phyloP scores from a whole-genome alignment of 1,284 basidiomycete genomes.

The Boletellus sp. region DNA sequence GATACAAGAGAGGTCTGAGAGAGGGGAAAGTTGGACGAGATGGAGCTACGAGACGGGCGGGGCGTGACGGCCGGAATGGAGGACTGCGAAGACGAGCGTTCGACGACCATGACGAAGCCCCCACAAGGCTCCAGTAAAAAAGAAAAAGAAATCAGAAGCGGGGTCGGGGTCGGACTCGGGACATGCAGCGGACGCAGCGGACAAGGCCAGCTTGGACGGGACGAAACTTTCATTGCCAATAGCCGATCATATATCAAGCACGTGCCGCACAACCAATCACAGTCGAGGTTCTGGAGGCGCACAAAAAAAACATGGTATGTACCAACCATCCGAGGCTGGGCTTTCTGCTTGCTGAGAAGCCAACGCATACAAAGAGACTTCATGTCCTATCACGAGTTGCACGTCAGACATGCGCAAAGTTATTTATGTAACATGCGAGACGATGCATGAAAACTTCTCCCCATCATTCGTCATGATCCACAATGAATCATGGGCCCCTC shows the following conservation, averaged over 20 bases:
- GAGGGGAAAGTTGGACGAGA: conserved; percentile 26
- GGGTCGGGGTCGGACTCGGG: conserved; percentile 1
- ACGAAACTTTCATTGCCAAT: conserved; percentile 28
- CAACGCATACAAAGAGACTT: too few species aligned
- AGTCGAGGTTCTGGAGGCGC: not conserved
- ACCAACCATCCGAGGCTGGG: too few species aligned
- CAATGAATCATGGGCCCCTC: too few species aligned
- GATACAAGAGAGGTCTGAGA: conserved; percentile 27
- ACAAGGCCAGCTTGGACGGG: conserved; percentile 30
- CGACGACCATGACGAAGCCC: conserved; percentile 19
- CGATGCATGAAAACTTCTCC: too few species aligned
- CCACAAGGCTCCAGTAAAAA: conserved; percentile 7
- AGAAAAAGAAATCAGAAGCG: not conserved
- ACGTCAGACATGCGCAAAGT: too few species aligned
- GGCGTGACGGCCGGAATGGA: conserved; percentile 29
- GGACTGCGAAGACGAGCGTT: conserved; percentile 24
- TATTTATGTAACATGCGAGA: too few species aligned
- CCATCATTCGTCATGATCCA: too few species aligned
- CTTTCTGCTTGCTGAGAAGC: too few species aligned
- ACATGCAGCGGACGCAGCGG: conserved; percentile 24
- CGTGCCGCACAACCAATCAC: conserved; percentile 14
- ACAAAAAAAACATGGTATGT: too few species aligned
- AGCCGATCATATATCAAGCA: conserved; percentile 27
- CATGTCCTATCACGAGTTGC: too few species aligned
- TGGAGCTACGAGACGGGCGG: conserved; percentile 29